Percentiles rank a stretch among this genome's conserved stretches.
phyloP scores from a whole-genome alignment of 1,284 basidiomycete species.

The Hemileia vastatrix region DNA sequence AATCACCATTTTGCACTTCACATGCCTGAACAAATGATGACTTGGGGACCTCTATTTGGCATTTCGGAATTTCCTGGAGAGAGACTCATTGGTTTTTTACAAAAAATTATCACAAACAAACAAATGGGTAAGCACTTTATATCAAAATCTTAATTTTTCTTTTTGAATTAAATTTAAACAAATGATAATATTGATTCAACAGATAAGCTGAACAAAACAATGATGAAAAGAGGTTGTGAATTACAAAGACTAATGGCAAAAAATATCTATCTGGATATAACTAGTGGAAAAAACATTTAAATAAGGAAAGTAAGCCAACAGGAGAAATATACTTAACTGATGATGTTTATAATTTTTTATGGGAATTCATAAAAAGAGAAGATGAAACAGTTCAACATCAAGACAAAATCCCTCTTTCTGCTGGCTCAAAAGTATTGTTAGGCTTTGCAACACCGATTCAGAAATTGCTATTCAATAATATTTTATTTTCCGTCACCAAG shows the following conservation, averaged over 20 bases:
- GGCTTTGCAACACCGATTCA: background rate
- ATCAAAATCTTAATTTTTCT: background rate
- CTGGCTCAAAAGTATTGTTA: background rate
- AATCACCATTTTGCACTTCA: conserved; percentile 15
- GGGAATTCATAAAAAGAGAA: background rate
- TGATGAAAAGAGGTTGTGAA: conserved; percentile 4
- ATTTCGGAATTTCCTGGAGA: conserved; percentile 4
- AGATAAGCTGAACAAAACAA: conserved; percentile 4
- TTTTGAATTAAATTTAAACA: background rate
- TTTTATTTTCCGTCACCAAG: background rate
- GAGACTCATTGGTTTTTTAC: conserved; percentile 6
- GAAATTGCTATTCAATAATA: background rate
- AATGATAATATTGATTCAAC: background rate
- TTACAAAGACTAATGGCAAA: background rate
- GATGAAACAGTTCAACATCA: background rate
- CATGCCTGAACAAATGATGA: conserved; percentile 2
- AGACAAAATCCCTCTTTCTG: background rate
- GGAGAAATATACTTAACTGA: too few relatives aligned
- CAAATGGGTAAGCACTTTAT: conserved; percentile 2
- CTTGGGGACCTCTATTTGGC: conserved; percentile 2
- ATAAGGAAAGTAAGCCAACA: too few relatives aligned
- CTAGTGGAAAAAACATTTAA: too few relatives aligned
- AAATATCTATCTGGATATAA: background rate
- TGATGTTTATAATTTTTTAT: too few relatives aligned
- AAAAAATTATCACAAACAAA: conserved; percentile 9